These are phyloP conservation scores for Saccharomyces kudriavzevii DNA, from an alignment of 805 yeast species.

Conservation along the genomic window DNA sequence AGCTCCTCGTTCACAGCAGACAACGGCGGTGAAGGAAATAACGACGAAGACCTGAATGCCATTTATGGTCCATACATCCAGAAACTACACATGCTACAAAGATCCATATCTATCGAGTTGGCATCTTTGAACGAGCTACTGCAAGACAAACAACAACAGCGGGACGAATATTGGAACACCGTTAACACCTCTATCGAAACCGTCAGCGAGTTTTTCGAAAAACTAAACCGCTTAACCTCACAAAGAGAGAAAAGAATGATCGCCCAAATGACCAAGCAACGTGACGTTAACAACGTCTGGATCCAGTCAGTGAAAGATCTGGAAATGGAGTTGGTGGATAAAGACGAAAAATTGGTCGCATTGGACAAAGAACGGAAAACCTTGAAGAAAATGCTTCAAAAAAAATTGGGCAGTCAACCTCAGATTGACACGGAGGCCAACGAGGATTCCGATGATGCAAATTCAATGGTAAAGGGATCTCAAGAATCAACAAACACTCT, in stretches of 20 bases:
- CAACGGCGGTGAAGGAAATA: slow-evolving; percentile 30
- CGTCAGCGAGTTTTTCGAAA: slow-evolving; percentile 19
- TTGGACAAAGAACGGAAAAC: slow-evolving; percentile 54
- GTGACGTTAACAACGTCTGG: slow-evolving; percentile 67
- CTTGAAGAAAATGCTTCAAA: slow-evolving; percentile 44
- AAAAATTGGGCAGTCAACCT: slow-evolving; percentile 26
- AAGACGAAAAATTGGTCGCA: slow-evolving; percentile 53
- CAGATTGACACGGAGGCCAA: slow-evolving; percentile 19
- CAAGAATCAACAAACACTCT: slow-evolving; percentile 17
- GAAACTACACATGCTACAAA: slow-evolving; percentile 43
- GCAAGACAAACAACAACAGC: slow-evolving; percentile 7
- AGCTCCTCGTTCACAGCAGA: slow-evolving; percentile 28
- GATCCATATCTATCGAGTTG: slow-evolving; percentile 47
- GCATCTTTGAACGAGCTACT: slow-evolving; percentile 43
- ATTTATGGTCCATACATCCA: slow-evolving; percentile 39
- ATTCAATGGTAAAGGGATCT: slow-evolving; percentile 4
- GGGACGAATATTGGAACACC: slow-evolving; percentile 15
- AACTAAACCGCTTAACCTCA: slow-evolving; percentile 26
- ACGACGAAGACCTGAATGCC: slow-evolving; percentile 26
- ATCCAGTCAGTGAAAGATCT: slow-evolving; percentile 62
- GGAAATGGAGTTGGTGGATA: slow-evolving; percentile 55
- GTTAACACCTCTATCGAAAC: slow-evolving; percentile 26
- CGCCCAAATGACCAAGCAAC: slow-evolving; percentile 52
- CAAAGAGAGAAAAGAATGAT: slow-evolving; percentile 35
- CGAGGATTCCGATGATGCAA: not conserved